Conservation (phyloP, 139 green algal species). For the Bryopsis sp. region DNA sequence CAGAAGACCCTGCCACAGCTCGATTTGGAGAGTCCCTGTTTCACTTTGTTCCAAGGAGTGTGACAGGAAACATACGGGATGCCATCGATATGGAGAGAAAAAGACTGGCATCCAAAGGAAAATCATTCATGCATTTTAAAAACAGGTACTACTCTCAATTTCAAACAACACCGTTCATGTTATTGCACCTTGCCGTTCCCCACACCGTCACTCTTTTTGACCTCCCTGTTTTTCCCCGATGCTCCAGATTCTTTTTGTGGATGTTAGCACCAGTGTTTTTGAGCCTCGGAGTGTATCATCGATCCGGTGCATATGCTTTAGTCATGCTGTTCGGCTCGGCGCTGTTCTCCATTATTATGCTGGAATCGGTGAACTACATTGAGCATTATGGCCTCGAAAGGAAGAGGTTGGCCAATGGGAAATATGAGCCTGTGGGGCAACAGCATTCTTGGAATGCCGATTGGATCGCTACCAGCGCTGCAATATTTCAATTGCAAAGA, state of each 20-base stretch:
- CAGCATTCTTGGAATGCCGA: conserved; percentile 53
- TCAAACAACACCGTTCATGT: not conserved
- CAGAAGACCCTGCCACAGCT: conserved; percentile 37
- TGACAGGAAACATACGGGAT: conserved; percentile 32
- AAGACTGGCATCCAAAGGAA: conserved; percentile 17
- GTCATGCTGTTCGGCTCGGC: conserved; percentile 12
- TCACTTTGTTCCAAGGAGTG: conserved; percentile 34
- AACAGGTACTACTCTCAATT: conserved; percentile 11
- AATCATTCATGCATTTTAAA: not conserved
- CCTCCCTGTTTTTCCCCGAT: not conserved
- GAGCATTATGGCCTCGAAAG: conserved; percentile 54
- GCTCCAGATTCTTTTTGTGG: conserved; percentile 13
- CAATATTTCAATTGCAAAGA: conserved; percentile 33
- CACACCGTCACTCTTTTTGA: not conserved
- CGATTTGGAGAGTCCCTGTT: conserved; percentile 40
- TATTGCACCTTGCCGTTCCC: not conserved
- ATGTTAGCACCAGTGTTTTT: conserved; percentile 1
- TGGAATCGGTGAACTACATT: conserved; percentile 48
- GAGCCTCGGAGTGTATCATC: not conserved
- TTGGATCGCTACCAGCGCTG: conserved; percentile 31
- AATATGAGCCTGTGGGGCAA: conserved; percentile 33
- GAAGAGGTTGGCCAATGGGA: conserved; percentile 10
- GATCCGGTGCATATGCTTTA: conserved; percentile 8
- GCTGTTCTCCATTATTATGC: conserved; percentile 6
- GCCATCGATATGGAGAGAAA: conserved; percentile 21